A percentile compares a stretch with the other conserved stretches of the same genome.
phyloP scores from a whole-genome alignment of 768 basidiomycete genomes.

The Psilocybe cyanescens region DNA sequence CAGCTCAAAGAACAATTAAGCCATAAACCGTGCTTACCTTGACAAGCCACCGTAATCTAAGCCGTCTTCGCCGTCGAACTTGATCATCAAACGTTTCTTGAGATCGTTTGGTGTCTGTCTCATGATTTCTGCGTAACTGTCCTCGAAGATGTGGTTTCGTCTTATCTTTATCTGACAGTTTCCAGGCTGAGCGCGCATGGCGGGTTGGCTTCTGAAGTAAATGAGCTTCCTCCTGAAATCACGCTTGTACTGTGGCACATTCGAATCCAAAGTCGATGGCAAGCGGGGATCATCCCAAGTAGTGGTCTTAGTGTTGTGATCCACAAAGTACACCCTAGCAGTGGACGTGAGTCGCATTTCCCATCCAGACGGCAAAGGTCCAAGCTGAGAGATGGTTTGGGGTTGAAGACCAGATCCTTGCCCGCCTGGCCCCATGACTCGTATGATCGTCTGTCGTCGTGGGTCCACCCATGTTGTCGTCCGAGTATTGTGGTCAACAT shows the following conservation, averaged over 20 bases:
- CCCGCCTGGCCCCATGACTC: constrained; percentile 94
- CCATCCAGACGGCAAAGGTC: constrained; percentile 97
- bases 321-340: constrained; percentile 98
- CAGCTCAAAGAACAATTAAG: neutral
- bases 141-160: constrained; percentile 98
- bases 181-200: constrained; percentile 96
- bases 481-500: constrained; percentile 98
- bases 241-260: constrained; percentile 99
- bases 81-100: constrained; percentile 99
- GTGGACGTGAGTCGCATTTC: constrained; percentile 99
- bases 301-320: constrained; percentile 99
- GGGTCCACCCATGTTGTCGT: constrained; percentile 99
- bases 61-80: constrained; percentile 99
- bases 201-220: constrained; percentile 98
- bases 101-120: constrained; percentile 97
- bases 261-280: constrained; percentile 93
- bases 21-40: constrained; percentile 54
- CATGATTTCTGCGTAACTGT: constrained; percentile 99
- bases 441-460: constrained; percentile 93
- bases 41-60: constrained; percentile 98
- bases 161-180: constrained; percentile 99
- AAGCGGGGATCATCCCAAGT: constrained; percentile 99
- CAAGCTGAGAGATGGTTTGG: constrained; percentile 95
- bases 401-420: constrained; percentile 89
- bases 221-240: constrained; percentile 99